Evolutionary conservation across 1,139 yeast species (phyloP), one percentile per base, ranked within the genome.

Genomic region (Yamadazyma triangularis): DNA sequence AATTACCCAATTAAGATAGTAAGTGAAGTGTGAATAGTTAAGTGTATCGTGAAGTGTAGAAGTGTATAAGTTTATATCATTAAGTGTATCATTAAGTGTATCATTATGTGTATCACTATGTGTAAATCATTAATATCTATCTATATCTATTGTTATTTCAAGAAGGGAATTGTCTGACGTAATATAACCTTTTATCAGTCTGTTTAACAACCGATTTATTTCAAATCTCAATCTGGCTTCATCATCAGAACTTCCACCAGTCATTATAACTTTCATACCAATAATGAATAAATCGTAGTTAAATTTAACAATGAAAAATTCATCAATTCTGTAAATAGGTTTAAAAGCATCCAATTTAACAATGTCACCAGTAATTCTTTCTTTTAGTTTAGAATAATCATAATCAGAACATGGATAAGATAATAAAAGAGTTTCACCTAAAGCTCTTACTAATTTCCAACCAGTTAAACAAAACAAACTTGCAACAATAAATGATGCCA

Each of bases 201-300:
- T 53, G 28, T 56, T 58, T 4, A 81, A 53, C 20, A 79, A 61
- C 23, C 74, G 64, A 32, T 65, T 64, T 2, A 77, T 60, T 32
- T 81, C 79, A 40, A 70, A 67, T 32, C 83, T 53, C 26, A 82
- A 48, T 21, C 65, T 56, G 1, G 76, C 57, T 47, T 82, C 91
- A 34, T 81, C 87, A 36, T 80, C 86, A 34, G 73, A 73, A 5
- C 82, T 73, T 1, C 79, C 83, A n/a, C 89, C 89, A 27, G 60
- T 56, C 82, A 82, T 77, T 19, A 51, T 52, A 7, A 82, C 43
- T 34, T 62, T 67, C 23, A 80, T 42, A 2, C 86, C 72, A 2
- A 79, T 73, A 12, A 82, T 69, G 42, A 66, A 75, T 4, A 79
- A 55, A 33, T 68, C 70, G 48, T 77, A 73, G 49, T 79, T 81